Base-by-base conservation (phyloP, 345 rosid species). In the Hevea brasiliensis region DNA sequence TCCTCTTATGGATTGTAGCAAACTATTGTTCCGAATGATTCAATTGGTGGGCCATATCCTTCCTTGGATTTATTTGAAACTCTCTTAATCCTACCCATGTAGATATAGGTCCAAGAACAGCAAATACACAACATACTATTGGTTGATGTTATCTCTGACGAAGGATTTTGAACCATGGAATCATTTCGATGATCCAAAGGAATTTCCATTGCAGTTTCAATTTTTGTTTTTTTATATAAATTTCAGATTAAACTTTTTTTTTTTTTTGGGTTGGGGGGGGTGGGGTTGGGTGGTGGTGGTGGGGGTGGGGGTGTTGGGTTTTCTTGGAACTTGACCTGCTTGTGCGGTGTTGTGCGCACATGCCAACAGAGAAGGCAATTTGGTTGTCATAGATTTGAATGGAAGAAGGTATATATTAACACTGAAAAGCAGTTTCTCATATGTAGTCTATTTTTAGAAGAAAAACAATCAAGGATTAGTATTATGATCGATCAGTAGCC, bases 21-120 rank as follows among this genome's bases (percentile, higher is more conserved):
- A 70, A 83, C 78, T 76, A 32, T 76, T 76, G 70, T 81, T 72
- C 84, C 74, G 83, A 81, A 77, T 85, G 85, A 81, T 84, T 81
- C 81, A 83, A 67, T 65, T 54, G 42, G 84, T 78, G 83, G 84
- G 83, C 77, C 88, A 81, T 9, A 1, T 62, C 4, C 9, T 67
- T 8, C 27, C 3, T 70, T 81, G 86, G 78, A 79, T 76, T 71
- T 73, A 32, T 72, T 53, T 35, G 44, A 54, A 26, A 1, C 55
- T 32, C 55, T 50, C 55, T 24, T 53, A 14, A 47, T 68, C 71
- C 66, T 56, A 32, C 67, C 57, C 78, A 76, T 53, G 65, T 32
- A 4, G 3, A 32, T 32, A 4, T 32, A 48, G 58, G 13, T 71
- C 83, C 85, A 62, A 74, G n/a, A 58, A 29, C 61, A 40, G 37